Evolutionary conservation across 2,329 filamentous ascomycete species (phyloP).

Genomic region (Lasiodiplodia hormozganensis): DNA sequence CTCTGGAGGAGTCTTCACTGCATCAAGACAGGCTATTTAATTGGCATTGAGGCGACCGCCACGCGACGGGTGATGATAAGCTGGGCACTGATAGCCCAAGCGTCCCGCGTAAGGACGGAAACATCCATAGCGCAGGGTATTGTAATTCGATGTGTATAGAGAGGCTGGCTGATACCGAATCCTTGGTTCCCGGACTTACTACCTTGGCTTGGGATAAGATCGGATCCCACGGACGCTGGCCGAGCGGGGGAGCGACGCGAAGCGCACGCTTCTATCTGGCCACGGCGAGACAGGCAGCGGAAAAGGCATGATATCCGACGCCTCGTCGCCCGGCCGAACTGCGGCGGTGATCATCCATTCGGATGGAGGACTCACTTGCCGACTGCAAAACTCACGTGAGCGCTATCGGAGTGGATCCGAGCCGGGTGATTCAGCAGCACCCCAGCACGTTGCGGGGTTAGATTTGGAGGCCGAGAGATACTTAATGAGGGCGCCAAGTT

Average conservation of each 20-base stretch:
- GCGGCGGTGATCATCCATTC: constrained; percentile 21
- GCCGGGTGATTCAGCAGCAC: constrained; percentile 13
- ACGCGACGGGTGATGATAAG: constrained; percentile 19
- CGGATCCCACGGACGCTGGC: constrained; percentile 16
- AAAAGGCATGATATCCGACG: constrained; percentile 11
- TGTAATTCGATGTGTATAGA: constrained; percentile 24
- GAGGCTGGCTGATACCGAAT: constrained; percentile 17
- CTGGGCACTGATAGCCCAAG: constrained; percentile 26
- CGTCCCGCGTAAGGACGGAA: neutral
- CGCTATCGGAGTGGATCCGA: constrained; percentile 20
- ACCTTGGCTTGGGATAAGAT: constrained; percentile 28
- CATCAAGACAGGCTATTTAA: constrained; percentile 20
- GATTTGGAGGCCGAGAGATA: neutral
- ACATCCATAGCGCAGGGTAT: neutral
- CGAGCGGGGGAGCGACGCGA: constrained; percentile 16
- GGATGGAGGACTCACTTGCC: constrained; percentile 19
- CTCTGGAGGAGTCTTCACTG: neutral
- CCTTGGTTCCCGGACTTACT: constrained; percentile 19
- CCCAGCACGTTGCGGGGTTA: constrained; percentile 7
- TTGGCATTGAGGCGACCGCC: constrained; percentile 17
- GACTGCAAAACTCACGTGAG: constrained; percentile 15
- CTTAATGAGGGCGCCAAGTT: constrained; percentile 22
- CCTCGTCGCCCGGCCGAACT: constrained; percentile 2
- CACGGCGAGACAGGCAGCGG: neutral
- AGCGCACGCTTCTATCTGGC: neutral